Evolutionary conservation across 169 alveolate genomes (phyloP), one percentile per base, ranked within the genome.

Genomic region (Pseudocohnilembus persalinus): DNA sequence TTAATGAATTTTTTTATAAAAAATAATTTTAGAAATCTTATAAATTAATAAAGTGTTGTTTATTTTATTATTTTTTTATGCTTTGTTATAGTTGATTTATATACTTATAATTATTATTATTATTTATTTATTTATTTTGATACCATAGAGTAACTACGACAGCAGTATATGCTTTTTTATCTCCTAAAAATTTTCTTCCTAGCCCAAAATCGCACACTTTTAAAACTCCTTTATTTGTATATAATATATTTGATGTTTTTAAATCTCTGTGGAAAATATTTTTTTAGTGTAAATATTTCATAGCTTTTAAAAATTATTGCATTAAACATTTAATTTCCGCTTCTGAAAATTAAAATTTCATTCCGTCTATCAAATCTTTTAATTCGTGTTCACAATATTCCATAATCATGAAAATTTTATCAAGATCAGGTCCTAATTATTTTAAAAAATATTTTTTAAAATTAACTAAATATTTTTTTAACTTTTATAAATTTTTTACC

Each of bases 321-420:
- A 97, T 83, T 29, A 98, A 87, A 84, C 98, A 95, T 92, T 98
- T 98, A 27, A 97, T 89, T 85, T 97, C 98, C 1, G 98, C 93
- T 29, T 96, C 92, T n/a, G 99, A 90, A 87, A 97, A 98, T 49
- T 97, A 91, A n/a, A 96, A 96, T 34, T 95, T 94, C 29, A 94
- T 88, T 74, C 95, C 95, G 76, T 97, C 99, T 74, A 98, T 88
- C 29, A 97, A 92, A 82, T 96, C 93, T 91, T 98, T 98, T 74
- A 98, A 85, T 83, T 98, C 99, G 89, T 98, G 99, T 80, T 98
- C 99, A 88, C 98, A 94, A 88, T 98, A 98, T 89, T 98, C 99
- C 99, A 98, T 97, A 0, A 97, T 93, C 86, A 94, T 83, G 81
- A 90, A 94, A 63, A 94, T 86, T 49, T 92, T 93, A 68, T 93